Evolutionary conservation across 1,139 yeast genomes (phyloP).

Genomic region (Sugiyamaella novakii): DNA sequence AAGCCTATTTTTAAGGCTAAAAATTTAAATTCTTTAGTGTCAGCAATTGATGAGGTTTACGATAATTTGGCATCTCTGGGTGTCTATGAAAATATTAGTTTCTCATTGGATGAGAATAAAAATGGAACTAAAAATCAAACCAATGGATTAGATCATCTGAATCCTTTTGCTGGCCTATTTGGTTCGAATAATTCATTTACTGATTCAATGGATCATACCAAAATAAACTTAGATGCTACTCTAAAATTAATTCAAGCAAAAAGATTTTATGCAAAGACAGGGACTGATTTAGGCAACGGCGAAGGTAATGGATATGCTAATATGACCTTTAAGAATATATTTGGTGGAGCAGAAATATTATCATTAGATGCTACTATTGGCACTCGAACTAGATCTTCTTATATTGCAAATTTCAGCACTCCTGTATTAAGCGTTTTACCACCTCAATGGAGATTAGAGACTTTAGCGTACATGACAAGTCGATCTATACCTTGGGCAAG

Average conservation of each 20-base stretch:
- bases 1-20: conserved; percentile 27
- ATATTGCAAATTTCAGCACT: conserved; percentile 54
- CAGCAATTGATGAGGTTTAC: conserved; percentile 26
- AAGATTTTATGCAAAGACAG: conserved; percentile 28
- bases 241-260: conserved; percentile 25
- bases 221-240: conserved; percentile 27
- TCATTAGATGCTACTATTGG: conserved; percentile 30
- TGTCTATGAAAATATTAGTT: conserved; percentile 26
- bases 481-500: conserved; percentile 68
- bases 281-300: conserved; percentile 31
- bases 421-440: conserved; percentile 52
- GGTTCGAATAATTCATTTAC: conserved; percentile 14
- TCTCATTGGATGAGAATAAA: conserved; percentile 19
- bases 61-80: conserved; percentile 27
- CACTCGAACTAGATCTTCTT: conserved; percentile 73
- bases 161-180: conserved; percentile 20
- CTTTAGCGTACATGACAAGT: conserved; percentile 58
- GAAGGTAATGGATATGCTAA: conserved; percentile 73
- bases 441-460: conserved; percentile 57
- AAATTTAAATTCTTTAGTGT: conserved; percentile 21
- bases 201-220: conserved; percentile 6
- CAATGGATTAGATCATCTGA: neutral
- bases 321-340: conserved; percentile 28
- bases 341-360: conserved; percentile 33
- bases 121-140: neutral